A percentile compares a stretch with the other conserved stretches of the same genome.
phyloP scores from a whole-genome alignment of 208 protist genomes.

The Leishmania mexicana region DNA sequence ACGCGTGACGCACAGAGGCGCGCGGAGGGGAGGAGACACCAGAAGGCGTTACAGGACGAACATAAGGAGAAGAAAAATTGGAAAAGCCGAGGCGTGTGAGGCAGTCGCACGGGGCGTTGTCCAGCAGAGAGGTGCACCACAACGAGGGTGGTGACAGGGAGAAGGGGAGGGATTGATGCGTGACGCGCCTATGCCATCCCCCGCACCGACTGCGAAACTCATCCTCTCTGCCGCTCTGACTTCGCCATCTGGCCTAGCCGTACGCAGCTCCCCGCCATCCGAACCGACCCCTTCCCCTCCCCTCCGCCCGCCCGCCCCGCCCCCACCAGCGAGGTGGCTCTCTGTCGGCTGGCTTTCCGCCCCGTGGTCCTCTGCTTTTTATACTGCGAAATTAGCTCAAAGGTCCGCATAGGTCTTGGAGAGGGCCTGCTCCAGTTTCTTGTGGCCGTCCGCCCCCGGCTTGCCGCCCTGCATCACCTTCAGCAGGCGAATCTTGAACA shows the following conservation, averaged over 20 bases:
- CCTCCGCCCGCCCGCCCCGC: not conserved
- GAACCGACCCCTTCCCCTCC: too few relatives aligned
- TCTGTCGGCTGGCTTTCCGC: not conserved
- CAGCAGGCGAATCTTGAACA: conserved; percentile 83
- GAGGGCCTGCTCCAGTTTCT: conserved; percentile 55
- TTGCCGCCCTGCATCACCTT: conserved; percentile 70
- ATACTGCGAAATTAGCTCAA: conserved; percentile 22
- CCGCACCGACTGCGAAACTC: not conserved
- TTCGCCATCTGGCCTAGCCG: not conserved
- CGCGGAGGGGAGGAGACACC: not conserved
- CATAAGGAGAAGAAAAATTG: not conserved
- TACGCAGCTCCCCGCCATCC: not conserved
- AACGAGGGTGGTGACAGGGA: not conserved
- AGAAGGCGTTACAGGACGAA: not conserved
- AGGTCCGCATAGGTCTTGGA: conserved; percentile 54
- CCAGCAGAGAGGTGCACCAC: not conserved
- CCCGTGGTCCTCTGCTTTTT: not conserved
- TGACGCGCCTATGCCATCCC: not conserved
- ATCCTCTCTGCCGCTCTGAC: not conserved
- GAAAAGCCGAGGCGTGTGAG: not conserved
- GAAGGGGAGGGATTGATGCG: not conserved
- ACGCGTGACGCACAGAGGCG: not conserved
- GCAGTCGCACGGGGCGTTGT: not conserved
- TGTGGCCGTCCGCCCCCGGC: conserved; percentile 43
- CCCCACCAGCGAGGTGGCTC: not conserved